Percentiles rank a stretch among this genome's conserved stretches.
Conservation (phyloP, 1,284 basidiomycete species). For the Ustilago bromivora region DNA sequence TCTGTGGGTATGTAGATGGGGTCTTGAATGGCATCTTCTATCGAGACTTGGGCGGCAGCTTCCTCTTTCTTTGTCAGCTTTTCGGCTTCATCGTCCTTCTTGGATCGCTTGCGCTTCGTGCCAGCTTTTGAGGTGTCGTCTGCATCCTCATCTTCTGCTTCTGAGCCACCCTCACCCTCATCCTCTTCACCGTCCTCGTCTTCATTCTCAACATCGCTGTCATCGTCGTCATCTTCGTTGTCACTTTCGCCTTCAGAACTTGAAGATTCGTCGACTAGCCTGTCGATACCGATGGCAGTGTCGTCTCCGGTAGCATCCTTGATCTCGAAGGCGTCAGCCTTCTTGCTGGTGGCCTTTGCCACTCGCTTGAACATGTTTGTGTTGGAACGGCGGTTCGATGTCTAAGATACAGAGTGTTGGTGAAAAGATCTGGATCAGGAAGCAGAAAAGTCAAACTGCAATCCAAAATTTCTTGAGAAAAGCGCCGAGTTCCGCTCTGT, state of each 20-base stretch:
- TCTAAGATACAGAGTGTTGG: background rate
- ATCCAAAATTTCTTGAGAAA: constrained; percentile 15
- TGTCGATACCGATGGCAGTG: constrained; percentile 48
- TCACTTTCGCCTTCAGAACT: constrained; percentile 39
- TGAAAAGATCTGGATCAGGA: constrained; percentile 4
- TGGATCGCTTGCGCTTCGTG: constrained; percentile 33
- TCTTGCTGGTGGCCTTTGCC: constrained; percentile 37
- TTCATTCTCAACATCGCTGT: constrained; percentile 14
- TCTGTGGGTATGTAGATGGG: constrained; percentile 48
- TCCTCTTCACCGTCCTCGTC: constrained; percentile 14
- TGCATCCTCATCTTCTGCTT: background rate
- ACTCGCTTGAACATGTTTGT: constrained; percentile 50
- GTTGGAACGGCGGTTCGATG: too few species aligned
- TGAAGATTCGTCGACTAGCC: constrained; percentile 47
- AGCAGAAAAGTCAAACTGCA: constrained; percentile 20
- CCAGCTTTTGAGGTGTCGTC: constrained; percentile 14
- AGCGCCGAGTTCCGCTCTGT: constrained; percentile 12
- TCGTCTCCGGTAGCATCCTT: constrained; percentile 40
- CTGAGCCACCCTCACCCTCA: constrained; percentile 10
- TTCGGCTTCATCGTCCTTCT: constrained; percentile 19
- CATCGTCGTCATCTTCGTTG: constrained; percentile 22
- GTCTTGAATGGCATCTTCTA: constrained; percentile 38
- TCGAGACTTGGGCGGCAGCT: constrained; percentile 33
- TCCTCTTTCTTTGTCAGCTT: constrained; percentile 4
- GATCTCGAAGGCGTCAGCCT: constrained; percentile 30